A percentile compares a stretch with the other conserved stretches of the same genome.
Evolutionary conservation across 306 rosid genomes (phyloP).

Genomic region (Sicyos edulis): DNA sequence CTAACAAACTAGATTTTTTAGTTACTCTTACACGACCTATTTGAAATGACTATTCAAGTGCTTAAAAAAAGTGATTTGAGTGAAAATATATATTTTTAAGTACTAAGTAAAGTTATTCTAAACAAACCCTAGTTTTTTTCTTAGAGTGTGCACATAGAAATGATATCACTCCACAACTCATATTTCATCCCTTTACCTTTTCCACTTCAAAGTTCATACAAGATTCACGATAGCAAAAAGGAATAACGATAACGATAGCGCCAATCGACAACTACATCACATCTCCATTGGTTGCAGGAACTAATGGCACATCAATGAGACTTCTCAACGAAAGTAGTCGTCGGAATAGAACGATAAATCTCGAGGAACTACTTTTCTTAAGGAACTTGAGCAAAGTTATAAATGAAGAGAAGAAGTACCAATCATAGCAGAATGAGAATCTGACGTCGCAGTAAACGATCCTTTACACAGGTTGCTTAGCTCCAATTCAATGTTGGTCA

Average conservation of each 20-base stretch:
- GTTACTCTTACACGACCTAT: too few species aligned
- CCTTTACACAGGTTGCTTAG: slow-evolving; percentile 61
- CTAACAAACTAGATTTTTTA: neutral
- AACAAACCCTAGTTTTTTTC: neutral
- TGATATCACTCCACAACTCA: neutral
- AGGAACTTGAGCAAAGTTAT: neutral
- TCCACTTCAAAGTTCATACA: neutral
- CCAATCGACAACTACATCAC: neutral
- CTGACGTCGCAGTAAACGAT: slow-evolving; percentile 32
- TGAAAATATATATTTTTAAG: too few species aligned
- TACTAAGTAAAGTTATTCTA: too few species aligned
- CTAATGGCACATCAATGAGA: neutral
- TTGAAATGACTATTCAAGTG: too few species aligned
- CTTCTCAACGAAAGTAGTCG: neutral
- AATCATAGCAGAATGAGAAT: slow-evolving; percentile 37
- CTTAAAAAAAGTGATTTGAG: too few species aligned
- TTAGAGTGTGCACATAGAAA: neutral
- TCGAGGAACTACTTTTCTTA: neutral
- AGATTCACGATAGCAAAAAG: neutral
- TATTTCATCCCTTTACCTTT: neutral
- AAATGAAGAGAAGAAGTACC: slow-evolving; percentile 9
- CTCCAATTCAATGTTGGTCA: slow-evolving; percentile 54
- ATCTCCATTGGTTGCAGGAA: neutral
- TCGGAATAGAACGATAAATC: slow-evolving; percentile 32
- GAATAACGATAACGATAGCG: neutral